Percentiles rank a stretch among this genome's conserved stretches.
These are phyloP conservation scores for Suhomyces tanzawaensis DNA, from an alignment of 805 yeast genomes.

Conservation along the genomic window DNA sequence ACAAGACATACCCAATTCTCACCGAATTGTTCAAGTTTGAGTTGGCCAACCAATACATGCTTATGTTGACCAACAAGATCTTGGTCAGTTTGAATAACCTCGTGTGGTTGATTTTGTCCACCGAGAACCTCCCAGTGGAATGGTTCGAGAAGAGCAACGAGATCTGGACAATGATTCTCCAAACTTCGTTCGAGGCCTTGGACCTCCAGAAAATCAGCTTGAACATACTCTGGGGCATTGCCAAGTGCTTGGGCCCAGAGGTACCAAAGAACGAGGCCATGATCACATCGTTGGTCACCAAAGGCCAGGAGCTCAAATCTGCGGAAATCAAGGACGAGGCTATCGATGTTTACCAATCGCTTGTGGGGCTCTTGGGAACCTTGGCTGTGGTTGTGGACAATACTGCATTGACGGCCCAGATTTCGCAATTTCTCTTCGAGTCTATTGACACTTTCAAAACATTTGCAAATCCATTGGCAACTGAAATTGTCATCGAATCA, in stretches of 20 bases:
- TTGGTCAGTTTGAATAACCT: slow-evolving; percentile 71
- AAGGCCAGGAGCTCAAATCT: slow-evolving; percentile 15
- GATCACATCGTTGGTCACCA: slow-evolving; percentile 23
- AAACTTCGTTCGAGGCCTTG: slow-evolving; percentile 13
- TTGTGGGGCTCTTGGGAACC: slow-evolving; percentile 53
- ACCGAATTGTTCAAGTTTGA: slow-evolving; percentile 38
- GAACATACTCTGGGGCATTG: slow-evolving; percentile 37
- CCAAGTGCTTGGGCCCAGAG: slow-evolving; percentile 36
- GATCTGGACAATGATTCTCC: slow-evolving; percentile 30
- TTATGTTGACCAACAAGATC: slow-evolving; percentile 51
- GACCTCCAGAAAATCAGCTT: slow-evolving; percentile 31
- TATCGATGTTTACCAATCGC: slow-evolving; percentile 22
- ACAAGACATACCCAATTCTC: slow-evolving; percentile 28
- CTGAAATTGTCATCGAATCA: slow-evolving; percentile 54
- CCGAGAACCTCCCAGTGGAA: slow-evolving; percentile 28
- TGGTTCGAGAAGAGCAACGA: slow-evolving; percentile 36
- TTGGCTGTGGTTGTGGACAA: slow-evolving; percentile 48
- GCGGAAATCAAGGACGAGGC: slow-evolving; percentile 7
- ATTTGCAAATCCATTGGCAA: slow-evolving; percentile 13
- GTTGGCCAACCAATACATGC: slow-evolving; percentile 20
- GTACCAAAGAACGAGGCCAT: slow-evolving; percentile 17
- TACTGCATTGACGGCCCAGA: slow-evolving; percentile 40
- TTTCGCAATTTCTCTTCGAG: slow-evolving; percentile 33
- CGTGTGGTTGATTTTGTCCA: slow-evolving; percentile 51
- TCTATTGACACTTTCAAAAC: slow-evolving; percentile 11